Conservation (phyloP, 1,139 yeast genomes). For the Debaryomyces singareniensis region DNA sequence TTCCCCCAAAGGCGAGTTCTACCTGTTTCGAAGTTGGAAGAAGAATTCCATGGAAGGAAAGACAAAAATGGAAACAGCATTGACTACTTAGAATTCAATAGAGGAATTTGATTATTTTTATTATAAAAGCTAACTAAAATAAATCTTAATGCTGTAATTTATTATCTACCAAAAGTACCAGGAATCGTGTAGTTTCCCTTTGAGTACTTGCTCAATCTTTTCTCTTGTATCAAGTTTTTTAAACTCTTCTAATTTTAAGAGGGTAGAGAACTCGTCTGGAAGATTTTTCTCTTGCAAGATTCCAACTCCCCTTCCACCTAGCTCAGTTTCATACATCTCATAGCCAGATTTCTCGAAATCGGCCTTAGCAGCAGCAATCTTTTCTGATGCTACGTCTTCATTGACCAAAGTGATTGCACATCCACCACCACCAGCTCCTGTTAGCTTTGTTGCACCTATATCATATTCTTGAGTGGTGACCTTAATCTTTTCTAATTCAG, state of each 20-base stretch:
- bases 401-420: slow-evolving; percentile 85
- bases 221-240: no score
- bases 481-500: slow-evolving; percentile 70
- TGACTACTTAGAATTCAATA: slow-evolving; percentile 69
- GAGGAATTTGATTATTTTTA: slow-evolving; percentile 86
- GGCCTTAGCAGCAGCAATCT: slow-evolving; percentile 27
- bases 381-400: slow-evolving; percentile 32
- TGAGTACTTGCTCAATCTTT: no score
- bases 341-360: slow-evolving; percentile 47
- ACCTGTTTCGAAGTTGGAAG: slow-evolving; percentile 54
- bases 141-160: slow-evolving; percentile 3
- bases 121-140: slow-evolving; percentile 1
- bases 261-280: slow-evolving; percentile 17
- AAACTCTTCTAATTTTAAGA: no score
- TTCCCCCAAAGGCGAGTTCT: slow-evolving; percentile 84
- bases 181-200: slow-evolving; percentile 30
- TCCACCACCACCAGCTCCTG: slow-evolving; percentile 99
- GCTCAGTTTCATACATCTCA: slow-evolving; percentile 72
- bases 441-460: slow-evolving; percentile 85
- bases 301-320: slow-evolving; percentile 91
- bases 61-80: slow-evolving; percentile 59
- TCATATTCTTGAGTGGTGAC: slow-evolving; percentile 51
- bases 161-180: slow-evolving; percentile 57
- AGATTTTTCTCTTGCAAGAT: slow-evolving; percentile 24
- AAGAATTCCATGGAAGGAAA: slow-evolving; percentile 51